phyloP scores from a whole-genome alignment of 73 alveolate genomes.

The Symbiodinium pilosum region DNA sequence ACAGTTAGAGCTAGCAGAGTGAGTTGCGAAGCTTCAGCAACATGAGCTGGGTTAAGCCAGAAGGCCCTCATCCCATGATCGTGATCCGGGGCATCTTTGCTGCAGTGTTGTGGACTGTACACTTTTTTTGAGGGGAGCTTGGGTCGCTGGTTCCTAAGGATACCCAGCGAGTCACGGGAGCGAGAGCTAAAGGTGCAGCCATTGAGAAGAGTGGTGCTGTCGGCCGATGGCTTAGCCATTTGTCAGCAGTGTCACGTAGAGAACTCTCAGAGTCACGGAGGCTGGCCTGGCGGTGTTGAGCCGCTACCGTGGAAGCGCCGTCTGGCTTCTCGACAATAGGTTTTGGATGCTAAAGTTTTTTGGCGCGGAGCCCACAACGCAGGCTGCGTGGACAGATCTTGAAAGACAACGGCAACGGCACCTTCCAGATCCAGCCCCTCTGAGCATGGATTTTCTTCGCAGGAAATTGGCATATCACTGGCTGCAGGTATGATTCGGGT shows the following conservation, averaged over 20 bases:
- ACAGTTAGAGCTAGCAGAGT: too few relatives aligned
- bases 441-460: background rate
- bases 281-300: background rate
- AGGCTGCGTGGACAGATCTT: conserved; percentile 84
- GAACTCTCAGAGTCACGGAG: too few relatives aligned
- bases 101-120: too few relatives aligned
- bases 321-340: background rate
- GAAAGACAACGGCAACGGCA: conserved; percentile 76
- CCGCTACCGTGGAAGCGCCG: conserved; percentile 14
- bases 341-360: background rate
- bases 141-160: too few relatives aligned
- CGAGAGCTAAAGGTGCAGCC: background rate
- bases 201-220: background rate
- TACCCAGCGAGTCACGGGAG: background rate
- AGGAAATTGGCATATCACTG: too few relatives aligned
- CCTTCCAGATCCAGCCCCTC: conserved; percentile 51
- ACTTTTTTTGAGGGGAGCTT: too few relatives aligned
- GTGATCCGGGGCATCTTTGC: too few relatives aligned
- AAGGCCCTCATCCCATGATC: too few relatives aligned
- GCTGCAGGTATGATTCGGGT: conserved; percentile 61
- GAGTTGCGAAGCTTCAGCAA: too few relatives aligned
- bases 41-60: too few relatives aligned
- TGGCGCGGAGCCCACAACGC: too few relatives aligned
- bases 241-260: too few relatives aligned
- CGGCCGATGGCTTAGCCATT: background rate